Conservation (phyloP, 352 stramenopile species). For the Pythium chondricola region DNA sequence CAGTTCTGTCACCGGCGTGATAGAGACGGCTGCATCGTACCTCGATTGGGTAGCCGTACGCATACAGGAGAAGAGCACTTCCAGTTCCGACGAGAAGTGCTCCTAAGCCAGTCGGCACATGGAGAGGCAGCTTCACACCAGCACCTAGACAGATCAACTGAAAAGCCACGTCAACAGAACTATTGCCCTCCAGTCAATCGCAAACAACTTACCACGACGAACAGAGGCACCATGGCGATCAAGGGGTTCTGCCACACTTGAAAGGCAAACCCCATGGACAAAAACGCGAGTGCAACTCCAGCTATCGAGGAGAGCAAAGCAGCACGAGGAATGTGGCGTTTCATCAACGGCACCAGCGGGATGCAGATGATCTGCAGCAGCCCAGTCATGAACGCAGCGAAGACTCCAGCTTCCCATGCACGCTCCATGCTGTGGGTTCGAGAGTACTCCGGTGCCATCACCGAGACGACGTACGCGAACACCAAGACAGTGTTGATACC, state of each 20-base stretch:
- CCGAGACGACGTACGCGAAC: conserved; percentile 31
- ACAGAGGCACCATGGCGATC: conserved; percentile 25
- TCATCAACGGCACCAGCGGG: conserved; percentile 24
- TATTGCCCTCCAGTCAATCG: not conserved
- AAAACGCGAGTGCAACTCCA: conserved; percentile 29
- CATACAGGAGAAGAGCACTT: conserved; percentile 21
- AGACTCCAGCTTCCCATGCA: conserved; percentile 26
- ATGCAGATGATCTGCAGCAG: conserved; percentile 27
- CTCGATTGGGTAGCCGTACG: conserved; percentile 19
- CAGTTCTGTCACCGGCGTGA: not conserved
- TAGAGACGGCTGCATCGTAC: too few species aligned
- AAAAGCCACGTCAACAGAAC: not conserved
- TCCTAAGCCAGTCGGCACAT: conserved; percentile 28
- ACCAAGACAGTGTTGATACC: conserved; percentile 39
- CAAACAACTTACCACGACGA: conserved; percentile 24
- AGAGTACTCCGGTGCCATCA: conserved; percentile 35
- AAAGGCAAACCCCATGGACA: conserved; percentile 39
- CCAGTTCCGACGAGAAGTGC: conserved; percentile 27
- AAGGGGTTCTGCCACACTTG: conserved; percentile 38
- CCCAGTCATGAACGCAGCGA: conserved; percentile 29
- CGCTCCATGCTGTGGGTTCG: conserved; percentile 18
- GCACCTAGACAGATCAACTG: conserved; percentile 36
- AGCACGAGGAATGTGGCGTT: conserved; percentile 23
- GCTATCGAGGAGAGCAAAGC: conserved; percentile 35
- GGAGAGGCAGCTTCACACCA: conserved; percentile 31